Evolutionary conservation across 164 flowering plant species (phyloP).

Genomic region (Saururus chinensis): DNA sequence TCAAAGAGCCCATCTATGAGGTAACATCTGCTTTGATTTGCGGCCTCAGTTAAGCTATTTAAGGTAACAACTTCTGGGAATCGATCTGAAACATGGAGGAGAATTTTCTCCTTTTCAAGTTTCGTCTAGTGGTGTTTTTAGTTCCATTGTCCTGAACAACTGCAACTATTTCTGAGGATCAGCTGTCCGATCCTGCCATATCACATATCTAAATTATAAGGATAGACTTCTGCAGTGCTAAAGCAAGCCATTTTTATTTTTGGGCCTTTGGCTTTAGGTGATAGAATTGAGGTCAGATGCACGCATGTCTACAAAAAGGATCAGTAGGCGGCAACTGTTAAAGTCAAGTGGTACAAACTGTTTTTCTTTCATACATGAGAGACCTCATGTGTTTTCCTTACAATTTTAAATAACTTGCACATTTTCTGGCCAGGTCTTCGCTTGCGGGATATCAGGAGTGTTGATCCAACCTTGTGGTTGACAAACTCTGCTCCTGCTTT

Average conservation of each 20-base stretch:
- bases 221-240: too few species aligned
- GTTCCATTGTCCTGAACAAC: too few species aligned
- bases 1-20: slow-evolving; percentile 1
- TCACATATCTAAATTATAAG: too few species aligned
- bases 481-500: slow-evolving; percentile 90
- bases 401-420: background rate
- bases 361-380: background rate
- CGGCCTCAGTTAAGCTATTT: too few species aligned
- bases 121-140: too few species aligned
- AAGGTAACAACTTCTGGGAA: too few species aligned
- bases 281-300: slow-evolving; percentile 82
- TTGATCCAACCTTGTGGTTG: slow-evolving; percentile 94
- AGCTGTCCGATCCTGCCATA: too few species aligned
- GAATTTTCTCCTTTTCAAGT: background rate
- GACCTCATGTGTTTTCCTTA: too few species aligned
- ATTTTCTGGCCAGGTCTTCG: slow-evolving; percentile 62
- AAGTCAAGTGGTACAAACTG: slow-evolving; percentile 72
- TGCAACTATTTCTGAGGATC: too few species aligned
- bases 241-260: too few species aligned
- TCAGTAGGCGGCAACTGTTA: slow-evolving; percentile 66
- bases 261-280: slow-evolving; percentile 34
- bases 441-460: slow-evolving; percentile 84
- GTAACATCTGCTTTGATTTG: too few species aligned
- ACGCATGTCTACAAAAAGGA: slow-evolving; percentile 51
- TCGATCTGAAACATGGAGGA: background rate